These are phyloP conservation scores for Anethum foeniculum DNA, from an alignment of 140 eudicot species.

Conservation along the genomic window DNA sequence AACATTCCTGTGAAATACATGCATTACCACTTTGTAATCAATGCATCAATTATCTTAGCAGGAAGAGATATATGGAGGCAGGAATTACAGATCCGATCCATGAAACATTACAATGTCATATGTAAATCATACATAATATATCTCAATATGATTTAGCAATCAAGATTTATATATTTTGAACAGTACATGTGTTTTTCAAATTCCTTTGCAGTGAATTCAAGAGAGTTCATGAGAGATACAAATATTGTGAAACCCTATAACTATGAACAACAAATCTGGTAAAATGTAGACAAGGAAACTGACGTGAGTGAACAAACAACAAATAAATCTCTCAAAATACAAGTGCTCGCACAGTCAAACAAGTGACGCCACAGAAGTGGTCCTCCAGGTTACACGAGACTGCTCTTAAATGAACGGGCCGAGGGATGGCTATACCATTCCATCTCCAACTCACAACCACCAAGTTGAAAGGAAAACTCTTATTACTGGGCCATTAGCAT, in stretches of 20 bases:
- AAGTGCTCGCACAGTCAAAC: neutral
- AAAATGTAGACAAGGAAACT: neutral
- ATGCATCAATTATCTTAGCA: neutral
- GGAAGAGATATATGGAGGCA: neutral
- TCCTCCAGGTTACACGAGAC: neutral
- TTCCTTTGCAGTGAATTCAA: neutral
- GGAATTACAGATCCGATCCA: neutral
- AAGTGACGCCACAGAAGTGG: neutral
- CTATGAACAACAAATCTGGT: neutral
- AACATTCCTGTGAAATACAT: slow-evolving; percentile 34
- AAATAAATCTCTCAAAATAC: neutral
- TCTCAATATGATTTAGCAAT: neutral
- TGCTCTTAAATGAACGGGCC: neutral
- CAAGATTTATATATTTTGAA: neutral
- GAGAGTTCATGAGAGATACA: neutral
- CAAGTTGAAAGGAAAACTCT: neutral
- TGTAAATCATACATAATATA: neutral
- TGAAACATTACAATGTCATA: neutral
- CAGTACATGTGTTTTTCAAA: neutral
- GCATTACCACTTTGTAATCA: slow-evolving; percentile 12
- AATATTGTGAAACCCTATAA: neutral
- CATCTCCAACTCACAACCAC: neutral
- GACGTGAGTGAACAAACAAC: neutral
- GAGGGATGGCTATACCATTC: neutral
- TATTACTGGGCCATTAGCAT: neutral